Evolutionary conservation across 352 stramenopile genomes (phyloP).

Genomic region (Elongisporangium undulatum): DNA sequence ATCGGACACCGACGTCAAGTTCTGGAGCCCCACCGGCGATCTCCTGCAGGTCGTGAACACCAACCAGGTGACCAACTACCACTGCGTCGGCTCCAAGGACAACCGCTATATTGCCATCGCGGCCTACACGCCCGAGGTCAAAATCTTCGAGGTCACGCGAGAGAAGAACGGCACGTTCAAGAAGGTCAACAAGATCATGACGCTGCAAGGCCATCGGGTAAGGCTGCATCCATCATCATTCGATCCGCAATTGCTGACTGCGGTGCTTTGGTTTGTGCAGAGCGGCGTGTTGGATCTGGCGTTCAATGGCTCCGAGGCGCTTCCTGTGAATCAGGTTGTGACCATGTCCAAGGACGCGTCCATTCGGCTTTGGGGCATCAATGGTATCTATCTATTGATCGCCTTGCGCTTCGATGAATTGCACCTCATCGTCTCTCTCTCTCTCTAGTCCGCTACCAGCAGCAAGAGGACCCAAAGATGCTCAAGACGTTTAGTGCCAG

Average conservation of each 20-base stretch:
- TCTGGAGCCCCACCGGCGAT: slow-evolving; percentile 65
- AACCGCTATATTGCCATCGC: slow-evolving; percentile 79
- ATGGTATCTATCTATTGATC: slow-evolving; percentile 27
- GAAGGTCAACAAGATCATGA: slow-evolving; percentile 83
- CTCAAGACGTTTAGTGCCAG: slow-evolving; percentile 56
- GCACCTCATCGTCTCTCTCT: neutral
- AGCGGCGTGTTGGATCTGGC: slow-evolving; percentile 70
- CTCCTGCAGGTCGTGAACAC: slow-evolving; percentile 73
- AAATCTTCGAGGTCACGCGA: slow-evolving; percentile 78
- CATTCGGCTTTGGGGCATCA: slow-evolving; percentile 77
- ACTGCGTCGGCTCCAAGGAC: slow-evolving; percentile 76
- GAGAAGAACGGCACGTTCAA: slow-evolving; percentile 76
- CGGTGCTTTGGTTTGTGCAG: slow-evolving; percentile 15
- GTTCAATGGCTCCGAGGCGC: slow-evolving; percentile 64
- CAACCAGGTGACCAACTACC: slow-evolving; percentile 79
- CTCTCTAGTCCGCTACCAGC: slow-evolving; percentile 63
- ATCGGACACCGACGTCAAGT: slow-evolving; percentile 79
- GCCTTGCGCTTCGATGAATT: neutral
- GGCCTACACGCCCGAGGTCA: slow-evolving; percentile 78
- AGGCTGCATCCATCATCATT: neutral
- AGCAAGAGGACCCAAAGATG: slow-evolving; percentile 74
- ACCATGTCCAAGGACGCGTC: slow-evolving; percentile 79
- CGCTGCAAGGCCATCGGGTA: slow-evolving; percentile 72
- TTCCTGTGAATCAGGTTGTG: slow-evolving; percentile 69
- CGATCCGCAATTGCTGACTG: neutral